These are phyloP conservation scores for Pyrus betulifolia DNA, from an alignment of 306 rosid species.

Conservation along the genomic window DNA sequence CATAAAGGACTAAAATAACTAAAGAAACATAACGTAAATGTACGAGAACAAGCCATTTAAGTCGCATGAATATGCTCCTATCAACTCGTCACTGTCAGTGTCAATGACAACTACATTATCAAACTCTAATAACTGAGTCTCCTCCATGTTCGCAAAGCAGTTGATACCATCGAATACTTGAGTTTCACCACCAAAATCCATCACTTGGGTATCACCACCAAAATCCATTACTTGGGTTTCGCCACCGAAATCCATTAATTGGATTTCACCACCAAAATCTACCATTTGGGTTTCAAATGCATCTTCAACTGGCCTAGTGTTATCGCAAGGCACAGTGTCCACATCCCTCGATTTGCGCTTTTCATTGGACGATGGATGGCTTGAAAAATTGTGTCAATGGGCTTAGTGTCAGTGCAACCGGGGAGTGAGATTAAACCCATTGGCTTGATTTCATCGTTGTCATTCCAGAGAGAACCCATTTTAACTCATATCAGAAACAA, in stretches of 20 bases:
- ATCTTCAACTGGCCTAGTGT: conserved; percentile 9
- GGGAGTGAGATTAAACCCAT: not conserved
- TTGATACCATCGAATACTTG: conserved; percentile 41
- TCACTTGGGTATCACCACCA: too few species aligned
- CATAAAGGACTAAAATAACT: too few species aligned
- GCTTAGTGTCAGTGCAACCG: conserved; percentile 22
- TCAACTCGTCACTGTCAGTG: conserved; percentile 23
- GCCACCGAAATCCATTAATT: too few species aligned
- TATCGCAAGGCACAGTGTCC: conserved; percentile 27
- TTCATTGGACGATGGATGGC: conserved; percentile 21
- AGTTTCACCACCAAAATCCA: not conserved
- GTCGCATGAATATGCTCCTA: too few species aligned
- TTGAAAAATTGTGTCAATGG: conserved; percentile 26
- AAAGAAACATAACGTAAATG: too few species aligned
- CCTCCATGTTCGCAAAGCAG: conserved; percentile 5
- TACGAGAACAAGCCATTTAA: too few species aligned
- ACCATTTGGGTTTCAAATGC: not conserved
- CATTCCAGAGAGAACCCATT: conserved; percentile 31
- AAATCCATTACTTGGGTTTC: too few species aligned
- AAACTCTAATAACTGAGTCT: conserved; percentile 39
- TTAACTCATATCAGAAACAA: conserved; percentile 1
- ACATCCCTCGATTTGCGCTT: conserved; percentile 10
- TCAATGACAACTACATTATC: conserved; percentile 20
- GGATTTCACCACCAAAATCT: too few species aligned
- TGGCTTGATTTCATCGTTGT: conserved; percentile 9